Evolutionary conservation across 495 filamentous ascomycete species (phyloP).

Genomic region (Terfezia boudieri): DNA sequence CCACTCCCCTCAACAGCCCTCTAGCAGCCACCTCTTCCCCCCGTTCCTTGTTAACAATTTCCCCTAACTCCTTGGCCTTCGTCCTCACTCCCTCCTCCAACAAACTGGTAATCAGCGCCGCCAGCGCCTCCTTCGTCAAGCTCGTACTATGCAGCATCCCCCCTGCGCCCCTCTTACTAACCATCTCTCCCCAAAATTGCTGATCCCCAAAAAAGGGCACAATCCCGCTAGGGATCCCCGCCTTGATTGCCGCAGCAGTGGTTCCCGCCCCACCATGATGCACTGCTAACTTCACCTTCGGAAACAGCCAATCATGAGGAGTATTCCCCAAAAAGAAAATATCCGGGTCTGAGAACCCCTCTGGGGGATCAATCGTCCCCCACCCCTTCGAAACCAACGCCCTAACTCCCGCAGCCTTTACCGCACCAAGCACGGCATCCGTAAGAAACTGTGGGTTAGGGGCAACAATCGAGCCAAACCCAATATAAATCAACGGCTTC

Average conservation of each 20-base stretch:
- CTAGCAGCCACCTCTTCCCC: conserved; percentile 40
- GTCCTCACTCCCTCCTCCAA: conserved; percentile 33
- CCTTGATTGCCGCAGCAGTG: conserved; percentile 41
- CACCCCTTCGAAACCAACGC: conserved; percentile 45
- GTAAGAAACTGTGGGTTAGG: conserved; percentile 42
- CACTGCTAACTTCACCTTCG: conserved; percentile 33
- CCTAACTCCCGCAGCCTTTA: conserved; percentile 34
- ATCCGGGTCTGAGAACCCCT: conserved; percentile 27
- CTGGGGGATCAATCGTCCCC: conserved; percentile 31
- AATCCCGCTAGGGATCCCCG: conserved; percentile 40
- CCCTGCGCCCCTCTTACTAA: conserved; percentile 42
- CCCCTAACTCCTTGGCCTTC: conserved; percentile 29
- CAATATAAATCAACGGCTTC: conserved; percentile 36
- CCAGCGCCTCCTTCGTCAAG: conserved; percentile 38
- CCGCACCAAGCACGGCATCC: conserved; percentile 38
- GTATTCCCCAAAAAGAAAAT: conserved; percentile 42
- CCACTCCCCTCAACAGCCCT: background rate
- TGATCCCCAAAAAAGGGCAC: conserved; percentile 56
- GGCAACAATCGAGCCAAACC: conserved; percentile 47
- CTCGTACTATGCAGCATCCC: conserved; percentile 37
- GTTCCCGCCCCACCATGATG: conserved; percentile 48
- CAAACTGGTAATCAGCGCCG: conserved; percentile 39
- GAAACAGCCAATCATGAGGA: conserved; percentile 49
- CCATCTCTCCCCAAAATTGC: conserved; percentile 66
- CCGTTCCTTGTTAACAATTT: conserved; percentile 20